phyloP scores from a whole-genome alignment of 768 basidiomycete genomes.

The Russula sp. region DNA sequence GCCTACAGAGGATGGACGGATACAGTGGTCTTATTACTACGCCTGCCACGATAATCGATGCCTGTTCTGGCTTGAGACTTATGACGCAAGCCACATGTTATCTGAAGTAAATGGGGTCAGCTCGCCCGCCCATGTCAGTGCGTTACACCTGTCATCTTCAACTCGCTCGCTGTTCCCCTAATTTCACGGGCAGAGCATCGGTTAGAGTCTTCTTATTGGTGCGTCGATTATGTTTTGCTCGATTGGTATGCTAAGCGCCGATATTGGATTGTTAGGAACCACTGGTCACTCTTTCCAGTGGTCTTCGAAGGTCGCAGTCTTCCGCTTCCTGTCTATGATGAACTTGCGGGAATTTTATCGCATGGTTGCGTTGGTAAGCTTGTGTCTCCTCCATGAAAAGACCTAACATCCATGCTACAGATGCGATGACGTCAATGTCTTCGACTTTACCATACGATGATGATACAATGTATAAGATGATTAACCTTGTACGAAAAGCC shows the following conservation, averaged over 20 bases:
- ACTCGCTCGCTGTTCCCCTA: not conserved
- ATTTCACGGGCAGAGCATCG: slow-evolving; percentile 20
- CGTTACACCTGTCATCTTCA: not conserved
- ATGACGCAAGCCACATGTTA: slow-evolving; percentile 34
- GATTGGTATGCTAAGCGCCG: not conserved
- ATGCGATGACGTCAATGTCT: slow-evolving; percentile 11
- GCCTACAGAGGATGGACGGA: slow-evolving; percentile 28
- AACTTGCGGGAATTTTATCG: slow-evolving; percentile 35
- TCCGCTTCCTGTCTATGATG: slow-evolving; percentile 24
- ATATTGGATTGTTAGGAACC: slow-evolving; percentile 22
- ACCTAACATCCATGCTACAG: not conserved
- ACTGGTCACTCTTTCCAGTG: slow-evolving; percentile 29
- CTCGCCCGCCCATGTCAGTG: slow-evolving; percentile 18
- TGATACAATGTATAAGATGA: slow-evolving; percentile 9
- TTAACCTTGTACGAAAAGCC: slow-evolving; percentile 5
- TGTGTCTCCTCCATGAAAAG: not conserved
- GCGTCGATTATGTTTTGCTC: not conserved
- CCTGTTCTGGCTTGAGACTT: slow-evolving; percentile 50
- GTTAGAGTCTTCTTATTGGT: slow-evolving; percentile 28
- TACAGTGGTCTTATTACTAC: slow-evolving; percentile 42
- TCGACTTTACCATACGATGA: slow-evolving; percentile 19
- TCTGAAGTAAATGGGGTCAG: slow-evolving; percentile 16
- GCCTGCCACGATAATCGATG: slow-evolving; percentile 41
- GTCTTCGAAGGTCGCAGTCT: slow-evolving; percentile 14
- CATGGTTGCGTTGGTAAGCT: slow-evolving; percentile 37